A percentile compares a stretch with the other conserved stretches of the same genome.
Conservation (phyloP, 306 rosid species). For the Fragaria ananassa region DNA sequence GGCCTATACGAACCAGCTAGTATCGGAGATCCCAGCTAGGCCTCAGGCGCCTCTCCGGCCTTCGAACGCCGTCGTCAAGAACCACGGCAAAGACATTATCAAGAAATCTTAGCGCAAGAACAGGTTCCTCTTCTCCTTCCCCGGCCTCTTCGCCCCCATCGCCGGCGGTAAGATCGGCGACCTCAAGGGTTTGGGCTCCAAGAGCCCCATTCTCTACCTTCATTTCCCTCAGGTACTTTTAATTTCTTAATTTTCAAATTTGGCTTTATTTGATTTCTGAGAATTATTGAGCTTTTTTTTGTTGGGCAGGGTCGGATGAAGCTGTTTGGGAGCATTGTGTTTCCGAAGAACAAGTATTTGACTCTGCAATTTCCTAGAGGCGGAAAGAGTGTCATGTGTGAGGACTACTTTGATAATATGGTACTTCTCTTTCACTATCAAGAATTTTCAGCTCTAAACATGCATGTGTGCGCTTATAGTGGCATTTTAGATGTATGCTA, state of each 20-base stretch:
- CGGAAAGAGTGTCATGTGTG: conserved; percentile 78
- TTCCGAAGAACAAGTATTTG: conserved; percentile 80
- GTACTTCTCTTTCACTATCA: background rate
- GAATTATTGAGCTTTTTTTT: background rate
- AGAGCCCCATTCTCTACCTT: conserved; percentile 81
- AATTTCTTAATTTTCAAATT: background rate
- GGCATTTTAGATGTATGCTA: no score
- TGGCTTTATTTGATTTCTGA: background rate
- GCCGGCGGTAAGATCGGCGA: conserved; percentile 88
- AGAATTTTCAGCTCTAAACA: no score
- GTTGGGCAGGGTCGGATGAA: conserved; percentile 62
- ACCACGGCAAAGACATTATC: conserved; percentile 78
- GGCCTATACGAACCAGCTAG: conserved; percentile 53
- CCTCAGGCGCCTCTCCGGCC: conserved; percentile 43
- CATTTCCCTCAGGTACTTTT: conserved; percentile 73
- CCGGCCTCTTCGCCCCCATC: conserved; percentile 70
- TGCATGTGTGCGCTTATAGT: no score
- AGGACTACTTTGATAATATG: conserved; percentile 92
- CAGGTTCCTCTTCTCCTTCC: conserved; percentile 77
- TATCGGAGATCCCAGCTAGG: conserved; percentile 48
- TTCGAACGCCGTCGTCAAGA: conserved; percentile 59
- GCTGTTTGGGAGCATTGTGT: conserved; percentile 86
- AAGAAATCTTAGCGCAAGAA: conserved; percentile 85
- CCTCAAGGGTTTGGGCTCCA: conserved; percentile 76
- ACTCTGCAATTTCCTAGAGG: conserved; percentile 85